Conservation (phyloP, 1,284 basidiomycete species). For the Blastosporella zonata region DNA sequence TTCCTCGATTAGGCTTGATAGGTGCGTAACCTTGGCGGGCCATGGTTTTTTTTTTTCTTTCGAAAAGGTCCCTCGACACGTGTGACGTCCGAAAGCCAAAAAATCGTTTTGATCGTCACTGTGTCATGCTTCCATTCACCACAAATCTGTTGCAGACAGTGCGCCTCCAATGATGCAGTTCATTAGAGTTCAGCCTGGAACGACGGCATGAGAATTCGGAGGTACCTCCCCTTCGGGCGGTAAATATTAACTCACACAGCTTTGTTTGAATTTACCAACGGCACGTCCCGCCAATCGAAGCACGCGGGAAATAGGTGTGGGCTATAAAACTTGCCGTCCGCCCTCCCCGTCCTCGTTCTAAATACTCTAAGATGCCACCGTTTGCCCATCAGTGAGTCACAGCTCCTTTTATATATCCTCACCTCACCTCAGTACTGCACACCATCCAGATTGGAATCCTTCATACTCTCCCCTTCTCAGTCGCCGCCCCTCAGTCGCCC, state of each 20-base stretch:
- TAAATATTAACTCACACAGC: conserved; percentile 19
- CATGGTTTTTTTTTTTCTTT: no score
- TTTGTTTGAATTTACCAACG: conserved; percentile 14
- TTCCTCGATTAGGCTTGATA: conserved; percentile 14
- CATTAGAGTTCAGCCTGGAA: conserved; percentile 14
- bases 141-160: conserved; percentile 6
- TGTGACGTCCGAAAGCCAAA: conserved; percentile 4
- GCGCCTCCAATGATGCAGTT: conserved; percentile 13
- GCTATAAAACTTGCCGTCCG: conserved; percentile 17
- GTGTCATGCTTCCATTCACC: conserved; percentile 13
- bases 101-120: conserved; percentile 14
- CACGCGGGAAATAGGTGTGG: conserved; percentile 19
- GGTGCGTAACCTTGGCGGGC: conserved; percentile 8
- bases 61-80: conserved; percentile 1
- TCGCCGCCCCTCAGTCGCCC: conserved; percentile 1
- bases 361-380: conserved; percentile 13
- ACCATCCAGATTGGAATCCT: conserved; percentile 10
- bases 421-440: background rate
- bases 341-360: conserved; percentile 9
- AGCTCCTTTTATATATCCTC: conserved; percentile 9
- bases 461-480: conserved; percentile 6
- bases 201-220: conserved; percentile 10
- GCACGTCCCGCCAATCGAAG: conserved; percentile 18
- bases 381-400: conserved; percentile 20
- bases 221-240: conserved; percentile 16